Conservation (phyloP, 78 protist species). For the Guillardia theta region DNA sequence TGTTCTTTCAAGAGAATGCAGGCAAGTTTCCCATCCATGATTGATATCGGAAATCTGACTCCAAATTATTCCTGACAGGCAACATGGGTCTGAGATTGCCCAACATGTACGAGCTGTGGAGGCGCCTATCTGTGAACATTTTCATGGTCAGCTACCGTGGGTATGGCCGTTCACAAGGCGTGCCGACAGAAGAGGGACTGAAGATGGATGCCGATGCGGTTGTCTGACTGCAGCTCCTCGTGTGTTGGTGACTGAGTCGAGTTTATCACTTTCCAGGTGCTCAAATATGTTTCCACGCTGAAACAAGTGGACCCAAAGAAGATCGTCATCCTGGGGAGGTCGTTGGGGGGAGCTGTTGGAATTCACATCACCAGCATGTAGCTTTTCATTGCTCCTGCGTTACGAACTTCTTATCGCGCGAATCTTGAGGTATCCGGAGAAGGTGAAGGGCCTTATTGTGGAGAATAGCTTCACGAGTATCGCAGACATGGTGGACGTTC, state of each 20-base stretch:
- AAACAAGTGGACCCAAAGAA: background rate
- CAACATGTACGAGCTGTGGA: background rate
- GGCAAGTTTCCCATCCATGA: too few species aligned
- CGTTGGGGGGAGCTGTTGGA: background rate
- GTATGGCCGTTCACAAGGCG: background rate
- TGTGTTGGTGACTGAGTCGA: background rate
- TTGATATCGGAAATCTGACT: too few species aligned
- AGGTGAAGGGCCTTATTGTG: conserved; percentile 1
- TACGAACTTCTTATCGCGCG: too few species aligned
- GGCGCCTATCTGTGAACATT: background rate
- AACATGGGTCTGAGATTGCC: background rate
- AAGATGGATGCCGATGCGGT: background rate
- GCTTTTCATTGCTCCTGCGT: too few species aligned
- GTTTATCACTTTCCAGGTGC: background rate
- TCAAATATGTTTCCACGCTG: background rate
- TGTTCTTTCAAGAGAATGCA: conserved; percentile 7
- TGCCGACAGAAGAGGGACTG: background rate
- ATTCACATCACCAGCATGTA: background rate
- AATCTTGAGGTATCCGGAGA: background rate
- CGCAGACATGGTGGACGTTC: conserved; percentile 9
- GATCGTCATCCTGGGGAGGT: background rate
- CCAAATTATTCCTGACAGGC: too few species aligned
- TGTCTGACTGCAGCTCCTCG: background rate
- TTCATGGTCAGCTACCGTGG: conserved; percentile 13
- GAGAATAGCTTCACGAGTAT: conserved; percentile 24